A percentile compares a stretch with the other conserved stretches of the same genome.
Evolutionary conservation across 306 rosid genomes (phyloP).

Genomic region (Acacia confusa): DNA sequence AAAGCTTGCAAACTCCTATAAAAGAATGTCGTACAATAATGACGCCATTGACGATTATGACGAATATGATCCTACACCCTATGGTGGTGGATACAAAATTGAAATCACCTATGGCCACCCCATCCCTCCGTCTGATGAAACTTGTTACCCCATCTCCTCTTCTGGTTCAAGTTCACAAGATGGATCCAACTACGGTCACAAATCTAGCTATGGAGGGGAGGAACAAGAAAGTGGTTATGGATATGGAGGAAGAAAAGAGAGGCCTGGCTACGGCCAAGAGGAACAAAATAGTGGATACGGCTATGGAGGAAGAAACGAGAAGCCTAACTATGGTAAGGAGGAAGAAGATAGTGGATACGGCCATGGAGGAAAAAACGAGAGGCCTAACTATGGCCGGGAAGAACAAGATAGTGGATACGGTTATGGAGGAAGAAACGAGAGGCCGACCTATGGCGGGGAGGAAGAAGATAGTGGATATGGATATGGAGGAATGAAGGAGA

Average conservation of each 20-base stretch:
- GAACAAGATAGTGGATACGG: constrained; percentile 4
- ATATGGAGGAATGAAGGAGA: neutral
- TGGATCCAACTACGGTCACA: constrained; percentile 23
- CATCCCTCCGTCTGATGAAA: constrained; percentile 55
- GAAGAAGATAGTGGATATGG: neutral
- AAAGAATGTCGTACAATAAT: constrained; percentile 36
- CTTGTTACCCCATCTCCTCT: constrained; percentile 53
- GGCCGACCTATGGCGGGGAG: neutral
- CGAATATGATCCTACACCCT: constrained; percentile 61
- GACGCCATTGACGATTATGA: constrained; percentile 40
- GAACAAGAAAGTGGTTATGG: constrained; percentile 8
- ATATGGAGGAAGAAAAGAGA: neutral
- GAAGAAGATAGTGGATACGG: neutral
- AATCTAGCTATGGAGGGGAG: neutral
- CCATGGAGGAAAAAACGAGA: neutral
- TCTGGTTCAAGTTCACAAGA: constrained; percentile 26
- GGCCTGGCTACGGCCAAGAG: neutral
- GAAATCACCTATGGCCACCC: constrained; percentile 61
- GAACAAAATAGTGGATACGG: neutral
- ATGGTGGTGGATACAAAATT: constrained; percentile 66
- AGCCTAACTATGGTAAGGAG: neutral
- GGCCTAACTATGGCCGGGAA: neutral
- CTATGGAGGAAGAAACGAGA: neutral
- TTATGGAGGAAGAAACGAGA: neutral
- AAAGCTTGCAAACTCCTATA: neutral